A percentile compares a stretch with the other conserved stretches of the same genome.
These are phyloP conservation scores for Chytriomyces confervae DNA, from an alignment of 192 early-diverging fungal species.

Conservation along the genomic window DNA sequence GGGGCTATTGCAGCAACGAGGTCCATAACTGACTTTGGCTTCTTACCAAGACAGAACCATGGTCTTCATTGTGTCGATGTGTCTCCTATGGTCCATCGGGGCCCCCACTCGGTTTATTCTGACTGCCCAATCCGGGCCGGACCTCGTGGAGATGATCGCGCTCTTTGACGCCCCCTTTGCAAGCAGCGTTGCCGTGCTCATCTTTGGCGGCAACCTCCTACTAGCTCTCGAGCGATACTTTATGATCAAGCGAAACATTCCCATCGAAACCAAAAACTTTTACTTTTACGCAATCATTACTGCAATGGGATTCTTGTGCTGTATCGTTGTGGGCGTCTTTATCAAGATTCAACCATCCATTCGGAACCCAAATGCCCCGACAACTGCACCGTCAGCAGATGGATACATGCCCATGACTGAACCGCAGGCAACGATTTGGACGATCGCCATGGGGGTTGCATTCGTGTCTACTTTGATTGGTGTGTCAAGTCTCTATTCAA, in stretches of 20 bases:
- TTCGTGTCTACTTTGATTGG: background rate
- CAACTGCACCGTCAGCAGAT: background rate
- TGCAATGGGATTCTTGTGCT: background rate
- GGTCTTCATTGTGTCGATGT: background rate
- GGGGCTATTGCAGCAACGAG: too few species aligned
- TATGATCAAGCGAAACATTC: background rate
- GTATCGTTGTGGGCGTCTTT: background rate
- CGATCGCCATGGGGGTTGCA: background rate
- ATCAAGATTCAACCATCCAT: background rate
- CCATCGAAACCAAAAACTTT: background rate
- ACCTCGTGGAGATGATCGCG: background rate
- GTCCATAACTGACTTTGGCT: too few species aligned
- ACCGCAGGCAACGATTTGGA: background rate
- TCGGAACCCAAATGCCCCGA: background rate
- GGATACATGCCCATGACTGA: background rate
- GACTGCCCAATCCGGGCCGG: background rate
- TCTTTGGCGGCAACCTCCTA: background rate
- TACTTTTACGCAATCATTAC: background rate
- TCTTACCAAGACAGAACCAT: background rate
- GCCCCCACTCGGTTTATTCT: background rate
- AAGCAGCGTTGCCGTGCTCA: background rate
- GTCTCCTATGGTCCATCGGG: background rate
- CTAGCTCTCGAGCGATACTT: background rate
- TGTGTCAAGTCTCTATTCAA: background rate
- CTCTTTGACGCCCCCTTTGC: background rate